Conservation (phyloP, 2,329 filamentous ascomycete genomes). For the Calonectria naviculata region DNA sequence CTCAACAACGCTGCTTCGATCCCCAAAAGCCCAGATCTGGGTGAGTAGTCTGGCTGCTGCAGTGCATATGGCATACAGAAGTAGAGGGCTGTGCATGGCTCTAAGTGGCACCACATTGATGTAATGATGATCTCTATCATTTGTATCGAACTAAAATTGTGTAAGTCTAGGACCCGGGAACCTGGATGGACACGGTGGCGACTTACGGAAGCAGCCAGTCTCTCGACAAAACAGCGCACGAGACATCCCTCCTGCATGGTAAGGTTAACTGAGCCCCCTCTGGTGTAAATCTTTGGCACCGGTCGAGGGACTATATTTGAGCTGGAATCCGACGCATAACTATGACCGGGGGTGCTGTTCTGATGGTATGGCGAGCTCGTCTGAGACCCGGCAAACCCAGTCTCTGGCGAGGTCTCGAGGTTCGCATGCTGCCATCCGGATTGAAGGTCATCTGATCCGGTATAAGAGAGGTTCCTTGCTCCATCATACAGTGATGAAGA, state of each 20-base stretch:
- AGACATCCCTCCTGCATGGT: conserved; percentile 23
- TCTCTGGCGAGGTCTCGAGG: not conserved
- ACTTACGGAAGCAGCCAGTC: conserved; percentile 16
- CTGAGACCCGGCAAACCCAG: not conserved
- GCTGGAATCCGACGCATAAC: not conserved
- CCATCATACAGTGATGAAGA: not conserved
- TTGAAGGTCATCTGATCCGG: not conserved
- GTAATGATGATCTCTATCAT: conserved; percentile 30
- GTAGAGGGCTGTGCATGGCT: conserved; percentile 27
- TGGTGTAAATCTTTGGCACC: not conserved
- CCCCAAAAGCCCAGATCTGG: conserved; percentile 18
- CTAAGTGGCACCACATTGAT: conserved; percentile 23
- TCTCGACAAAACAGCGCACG: conserved; percentile 24
- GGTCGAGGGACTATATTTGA: not conserved
- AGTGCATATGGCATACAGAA: conserved; percentile 27
- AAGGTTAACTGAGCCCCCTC: not conserved
- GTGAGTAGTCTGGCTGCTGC: conserved; percentile 25
- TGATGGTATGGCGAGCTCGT: not conserved
- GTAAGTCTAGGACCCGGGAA: not conserved
- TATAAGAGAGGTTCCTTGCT: not conserved
- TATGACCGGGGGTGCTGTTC: not conserved
- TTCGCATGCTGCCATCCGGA: not conserved
- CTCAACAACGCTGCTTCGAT: conserved; percentile 2
- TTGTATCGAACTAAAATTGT: conserved; percentile 22
- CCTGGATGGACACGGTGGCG: too few species aligned